Percentiles rank a stretch among this genome's conserved stretches.
Evolutionary conservation across 2,329 filamentous ascomycete species (phyloP).

Genomic region (Aspergillus viridinutans): DNA sequence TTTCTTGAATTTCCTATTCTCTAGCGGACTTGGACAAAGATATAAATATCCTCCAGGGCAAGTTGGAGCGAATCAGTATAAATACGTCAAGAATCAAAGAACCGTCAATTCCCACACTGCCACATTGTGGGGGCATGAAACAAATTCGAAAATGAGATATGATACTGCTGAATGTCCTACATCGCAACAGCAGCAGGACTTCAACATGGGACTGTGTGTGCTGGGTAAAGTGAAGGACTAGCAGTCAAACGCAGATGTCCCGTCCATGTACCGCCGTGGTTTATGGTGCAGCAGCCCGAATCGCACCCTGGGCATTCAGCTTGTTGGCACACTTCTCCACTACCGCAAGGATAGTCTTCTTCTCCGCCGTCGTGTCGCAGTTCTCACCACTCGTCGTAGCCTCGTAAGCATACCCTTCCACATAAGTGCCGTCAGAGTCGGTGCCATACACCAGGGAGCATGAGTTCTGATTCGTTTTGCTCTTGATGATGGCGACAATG

Average conservation of each 20-base stretch:
- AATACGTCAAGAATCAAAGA: too few relatives aligned
- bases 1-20: not conserved
- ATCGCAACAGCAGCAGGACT: too few relatives aligned
- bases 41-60: too few relatives aligned
- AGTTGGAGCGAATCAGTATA: too few relatives aligned
- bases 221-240: not conserved
- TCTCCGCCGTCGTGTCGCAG: conserved; percentile 1
- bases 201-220: conserved; percentile 4
- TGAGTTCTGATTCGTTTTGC: not conserved
- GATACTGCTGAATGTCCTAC: too few relatives aligned
- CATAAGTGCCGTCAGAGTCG: not conserved
- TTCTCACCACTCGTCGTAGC: not conserved
- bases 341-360: not conserved
- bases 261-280: not conserved
- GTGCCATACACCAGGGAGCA: conserved; percentile 1
- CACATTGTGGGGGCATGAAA: too few relatives aligned
- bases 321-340: conserved; percentile 1
- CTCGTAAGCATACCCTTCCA: conserved; percentile 1
- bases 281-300: not conserved
- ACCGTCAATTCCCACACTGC: too few relatives aligned
- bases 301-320: not conserved
- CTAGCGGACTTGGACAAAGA: not conserved
- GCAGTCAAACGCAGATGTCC: conserved; percentile 1
- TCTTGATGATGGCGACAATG: not conserved
- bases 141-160: too few relatives aligned